Evolutionary conservation across 2,329 filamentous ascomycete genomes (phyloP), one percentile per base, ranked within the genome.

Genomic region (Aspergillus eucalypticola): DNA sequence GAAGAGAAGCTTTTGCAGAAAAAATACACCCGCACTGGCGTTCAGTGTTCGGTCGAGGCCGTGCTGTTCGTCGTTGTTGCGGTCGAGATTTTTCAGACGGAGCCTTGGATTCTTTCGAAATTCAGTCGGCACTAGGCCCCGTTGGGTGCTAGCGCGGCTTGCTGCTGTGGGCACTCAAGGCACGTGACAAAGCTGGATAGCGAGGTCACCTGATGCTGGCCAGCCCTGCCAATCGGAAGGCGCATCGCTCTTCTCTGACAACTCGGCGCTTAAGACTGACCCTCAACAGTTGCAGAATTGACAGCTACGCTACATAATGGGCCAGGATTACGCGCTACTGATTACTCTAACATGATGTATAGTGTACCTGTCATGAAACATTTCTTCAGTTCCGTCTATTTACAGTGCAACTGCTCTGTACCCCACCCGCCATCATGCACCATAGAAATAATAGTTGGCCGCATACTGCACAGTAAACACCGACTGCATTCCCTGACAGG

Each of bases 401-500:
- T 50, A 50, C 53, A 65, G 19, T 27, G 48, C 57, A 54, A 35
- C 35, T 53, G 17, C 19, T 23, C 54, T 19, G 32, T 25, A 52
- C n/a, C 62, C 21, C 48, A n/a, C 48, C 25, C 27, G n/a, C 44
- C 44, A 35, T 64, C 64, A 73, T 55, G 65, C 66, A 11, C 69
- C 75, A 70, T 71, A 85, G 63, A 83, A 89, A 88, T 84, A 88
- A 68, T 91, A 97, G 83, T 93, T 86, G 44, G 93, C 88, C 32
- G 90, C 83, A 77, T 98, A 97, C 71, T 93, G 82, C 13, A 96
- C 86, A 63, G 88, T 80, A 66, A 97, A 93, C 1, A 76, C 71
- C 10, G 82, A 80, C 0, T 81, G 74, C 81, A 86, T 82, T 10
- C 86, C 90, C 35, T 84, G 74, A 73, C 94, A 98, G 0, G 87